Percentiles rank a stretch among this genome's conserved stretches.
These are phyloP conservation scores for Candida anglica DNA, from an alignment of 805 yeast species.

Conservation along the genomic window DNA sequence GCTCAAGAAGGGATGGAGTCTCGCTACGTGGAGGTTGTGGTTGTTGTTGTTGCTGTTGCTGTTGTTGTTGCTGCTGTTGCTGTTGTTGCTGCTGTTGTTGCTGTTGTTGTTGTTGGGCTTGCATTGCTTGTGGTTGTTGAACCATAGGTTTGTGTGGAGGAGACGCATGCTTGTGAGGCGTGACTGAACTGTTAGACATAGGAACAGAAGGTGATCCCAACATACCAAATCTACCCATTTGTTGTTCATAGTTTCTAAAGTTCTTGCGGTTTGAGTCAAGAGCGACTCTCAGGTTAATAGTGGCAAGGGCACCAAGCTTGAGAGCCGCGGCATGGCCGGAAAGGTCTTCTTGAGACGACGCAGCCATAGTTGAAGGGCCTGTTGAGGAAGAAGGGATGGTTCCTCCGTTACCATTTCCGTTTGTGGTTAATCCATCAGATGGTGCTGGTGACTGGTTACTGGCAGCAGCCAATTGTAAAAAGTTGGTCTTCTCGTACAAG, in stretches of 20 bases:
- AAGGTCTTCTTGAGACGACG: slow-evolving; percentile 3
- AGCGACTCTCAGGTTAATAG: slow-evolving; percentile 55
- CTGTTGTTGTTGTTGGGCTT: slow-evolving; percentile 8
- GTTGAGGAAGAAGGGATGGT: slow-evolving; percentile 11
- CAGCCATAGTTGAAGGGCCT: slow-evolving; percentile 7
- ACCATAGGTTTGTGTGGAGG: slow-evolving; percentile 6
- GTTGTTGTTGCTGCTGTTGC: slow-evolving; percentile 4
- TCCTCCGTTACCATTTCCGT: not conserved
- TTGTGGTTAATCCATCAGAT: not conserved
- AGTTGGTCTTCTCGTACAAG: slow-evolving; percentile 40
- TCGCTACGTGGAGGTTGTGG: not conserved
- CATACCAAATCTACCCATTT: slow-evolving; percentile 3
- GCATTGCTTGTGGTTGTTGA: slow-evolving; percentile 8
- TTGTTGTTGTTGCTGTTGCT: not conserved
- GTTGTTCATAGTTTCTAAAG: slow-evolving; percentile 5
- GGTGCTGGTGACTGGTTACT: slow-evolving; percentile 2
- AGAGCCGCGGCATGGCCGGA: slow-evolving; percentile 25
- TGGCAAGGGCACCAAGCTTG: slow-evolving; percentile 64
- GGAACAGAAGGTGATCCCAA: slow-evolving; percentile 1
- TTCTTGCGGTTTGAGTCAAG: slow-evolving; percentile 38
- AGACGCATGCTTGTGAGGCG: not conserved
- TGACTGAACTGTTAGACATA: not conserved
- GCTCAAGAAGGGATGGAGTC: not conserved
- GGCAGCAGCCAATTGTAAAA: slow-evolving; percentile 33
- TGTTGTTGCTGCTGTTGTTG: slow-evolving; percentile 10